These are phyloP conservation scores for Xylariaceae sp. DNA, from an alignment of 2,329 filamentous ascomycete genomes.

Conservation along the genomic window DNA sequence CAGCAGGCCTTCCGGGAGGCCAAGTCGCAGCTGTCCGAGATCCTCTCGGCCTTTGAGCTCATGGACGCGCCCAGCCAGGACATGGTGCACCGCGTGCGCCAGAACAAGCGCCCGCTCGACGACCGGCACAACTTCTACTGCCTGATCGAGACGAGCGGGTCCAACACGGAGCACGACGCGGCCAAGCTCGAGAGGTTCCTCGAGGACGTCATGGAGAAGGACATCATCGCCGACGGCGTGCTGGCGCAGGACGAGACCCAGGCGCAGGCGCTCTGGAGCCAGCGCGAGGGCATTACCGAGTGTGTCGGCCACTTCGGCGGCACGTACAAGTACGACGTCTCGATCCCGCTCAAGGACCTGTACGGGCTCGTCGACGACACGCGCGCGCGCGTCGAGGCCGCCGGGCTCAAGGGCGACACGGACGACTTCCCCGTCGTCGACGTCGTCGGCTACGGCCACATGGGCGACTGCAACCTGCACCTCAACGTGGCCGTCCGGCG, in stretches of 20 bases:
- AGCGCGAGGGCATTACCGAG: slow-evolving; percentile 91
- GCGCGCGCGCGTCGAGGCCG: slow-evolving; percentile 62
- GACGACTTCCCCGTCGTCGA: slow-evolving; percentile 74
- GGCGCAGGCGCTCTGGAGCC: slow-evolving; percentile 76
- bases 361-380: slow-evolving; percentile 88
- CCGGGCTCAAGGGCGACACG: slow-evolving; percentile 71
- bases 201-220: slow-evolving; percentile 83
- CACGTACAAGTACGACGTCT: slow-evolving; percentile 98
- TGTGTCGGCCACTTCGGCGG: slow-evolving; percentile 84
- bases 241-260: slow-evolving; percentile 93
- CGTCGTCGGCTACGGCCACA: slow-evolving; percentile 95
- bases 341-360: slow-evolving; percentile 81
- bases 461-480: slow-evolving; percentile 95
- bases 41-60: slow-evolving; percentile 93
- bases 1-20: slow-evolving; percentile 82
- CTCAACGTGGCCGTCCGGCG: slow-evolving; percentile 79
- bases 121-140: slow-evolving; percentile 90
- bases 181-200: slow-evolving; percentile 88
- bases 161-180: slow-evolving; percentile 86
- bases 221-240: slow-evolving; percentile 83
- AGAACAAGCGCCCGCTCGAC: slow-evolving; percentile 75
- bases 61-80: slow-evolving; percentile 86
- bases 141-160: slow-evolving; percentile 91
- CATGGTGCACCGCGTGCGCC: slow-evolving; percentile 68
- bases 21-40: slow-evolving; percentile 86